phyloP scores from a whole-genome alignment of 2,329 filamentous ascomycete genomes.

The Phaeosphaeriaceae sp. region DNA sequence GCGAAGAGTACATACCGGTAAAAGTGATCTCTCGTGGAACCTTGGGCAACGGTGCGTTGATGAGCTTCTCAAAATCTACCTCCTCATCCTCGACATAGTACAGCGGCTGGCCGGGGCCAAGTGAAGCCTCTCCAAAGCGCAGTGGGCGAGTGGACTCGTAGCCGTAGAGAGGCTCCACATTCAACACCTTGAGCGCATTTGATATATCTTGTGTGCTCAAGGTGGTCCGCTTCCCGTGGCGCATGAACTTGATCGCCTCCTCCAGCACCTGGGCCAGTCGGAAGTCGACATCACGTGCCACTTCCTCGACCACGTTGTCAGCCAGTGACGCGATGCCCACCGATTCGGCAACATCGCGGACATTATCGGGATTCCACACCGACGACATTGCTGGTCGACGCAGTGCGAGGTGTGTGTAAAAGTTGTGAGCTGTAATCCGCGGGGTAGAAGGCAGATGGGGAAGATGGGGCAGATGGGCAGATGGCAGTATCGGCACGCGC shows the following conservation, averaged over 20 bases:
- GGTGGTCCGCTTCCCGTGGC: constrained; percentile 82
- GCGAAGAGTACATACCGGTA: constrained; percentile 66
- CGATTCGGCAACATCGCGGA: constrained; percentile 94
- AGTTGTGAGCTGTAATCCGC: constrained; percentile 14
- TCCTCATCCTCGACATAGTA: constrained; percentile 99
- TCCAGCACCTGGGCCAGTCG: constrained; percentile 91
- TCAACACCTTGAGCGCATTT: constrained; percentile 81
- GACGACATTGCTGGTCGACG: constrained; percentile 49
- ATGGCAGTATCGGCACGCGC: constrained; percentile 11
- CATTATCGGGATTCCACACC: constrained; percentile 96
- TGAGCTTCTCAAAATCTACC: constrained; percentile 97
- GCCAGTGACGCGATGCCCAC: constrained; percentile 82
- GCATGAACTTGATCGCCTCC: constrained; percentile 96
- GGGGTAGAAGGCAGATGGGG: too few relatives aligned
- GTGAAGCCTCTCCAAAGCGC: constrained; percentile 88
- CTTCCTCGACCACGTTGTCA: constrained; percentile 84
- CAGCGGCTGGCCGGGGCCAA: constrained; percentile 90
- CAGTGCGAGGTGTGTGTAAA: constrained; percentile 10
- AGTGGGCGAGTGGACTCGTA: constrained; percentile 92
- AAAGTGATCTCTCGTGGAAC: constrained; percentile 92
- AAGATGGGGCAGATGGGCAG: too few relatives aligned
- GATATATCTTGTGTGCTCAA: constrained; percentile 89
- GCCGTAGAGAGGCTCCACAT: constrained; percentile 94
- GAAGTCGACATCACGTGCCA: constrained; percentile 95
- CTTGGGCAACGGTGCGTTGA: constrained; percentile 93